Base-by-base conservation (phyloP, 2,329 filamentous ascomycete genomes). In the Onygenales sp. region DNA sequence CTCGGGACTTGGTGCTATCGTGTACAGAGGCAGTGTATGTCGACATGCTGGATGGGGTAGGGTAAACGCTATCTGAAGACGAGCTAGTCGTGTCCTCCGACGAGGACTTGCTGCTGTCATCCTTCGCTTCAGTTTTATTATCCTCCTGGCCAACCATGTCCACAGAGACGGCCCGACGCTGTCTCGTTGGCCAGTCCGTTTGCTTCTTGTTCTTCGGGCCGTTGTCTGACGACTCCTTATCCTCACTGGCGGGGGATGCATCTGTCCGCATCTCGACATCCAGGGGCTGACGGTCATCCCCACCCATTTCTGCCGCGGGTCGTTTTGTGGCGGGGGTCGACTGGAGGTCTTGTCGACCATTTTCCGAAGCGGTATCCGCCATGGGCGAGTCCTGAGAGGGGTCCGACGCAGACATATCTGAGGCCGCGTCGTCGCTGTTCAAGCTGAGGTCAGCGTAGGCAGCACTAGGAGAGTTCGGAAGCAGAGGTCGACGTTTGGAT, bases 221-320 rank as follows among this genome's bases (percentile, higher is more conserved):
- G 37, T 13, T 54, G 13, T 34, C 32, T 6, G 37, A 48, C 49
- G 49, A 54, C 54, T 57, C 57, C 54, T 39, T 59, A 53, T 52
- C 58, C 58, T 56, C 58, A 58, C 55, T 59, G 59, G 40, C 44
- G 54, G 43, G 56, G 54, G 49, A 54, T 52, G 51, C 32, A 48
- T 40, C 47, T 9, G 43, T n/a, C 6, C 33, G 31, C 27, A 42
- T 37, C 32, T 54, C 45, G 11, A 37, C 43, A 46, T 49, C 39
- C 14, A 14, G 33, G 11, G 39, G n/a, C 50, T 45, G 50, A 45
- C 46, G 37, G 34, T 67, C 63, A 48, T 63, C 64, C 37, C 65
- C 73, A 57, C 79, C 77, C 77, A 81, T 78, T 56, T 77, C 76
- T 36, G 76, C 74, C 42, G 78, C 77, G 52, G 71, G 73, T 57